Percentiles rank a stretch among this genome's conserved stretches.
Evolutionary conservation across 441 rosid genomes (phyloP).

Genomic region (Dalechampia spathulata): DNA sequence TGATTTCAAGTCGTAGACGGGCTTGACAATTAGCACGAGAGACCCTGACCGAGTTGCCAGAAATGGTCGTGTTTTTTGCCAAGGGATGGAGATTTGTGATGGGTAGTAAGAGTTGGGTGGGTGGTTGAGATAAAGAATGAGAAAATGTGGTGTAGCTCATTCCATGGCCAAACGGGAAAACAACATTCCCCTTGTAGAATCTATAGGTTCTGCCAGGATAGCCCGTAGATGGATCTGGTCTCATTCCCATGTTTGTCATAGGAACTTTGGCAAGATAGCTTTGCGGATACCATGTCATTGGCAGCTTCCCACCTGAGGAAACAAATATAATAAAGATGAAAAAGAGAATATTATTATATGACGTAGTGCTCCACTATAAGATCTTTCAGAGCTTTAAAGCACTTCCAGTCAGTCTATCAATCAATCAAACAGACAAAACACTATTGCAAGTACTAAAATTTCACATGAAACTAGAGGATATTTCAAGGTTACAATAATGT

Average conservation of each 20-base stretch:
- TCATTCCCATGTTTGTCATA: constrained; percentile 87
- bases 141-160: constrained; percentile 52
- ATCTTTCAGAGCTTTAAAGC: too few relatives aligned
- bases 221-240: constrained; percentile 27
- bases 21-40: constrained; percentile 56
- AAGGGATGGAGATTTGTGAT: constrained; percentile 22
- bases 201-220: constrained; percentile 92
- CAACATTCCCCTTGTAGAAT: constrained; percentile 85
- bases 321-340: too few relatives aligned
- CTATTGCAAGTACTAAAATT: too few relatives aligned
- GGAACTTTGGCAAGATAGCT: constrained; percentile 54
- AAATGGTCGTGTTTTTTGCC: constrained; percentile 15
- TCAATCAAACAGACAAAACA: too few relatives aligned
- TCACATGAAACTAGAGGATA: too few relatives aligned
- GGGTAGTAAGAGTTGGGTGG: constrained; percentile 32
- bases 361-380: too few relatives aligned
- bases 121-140: constrained; percentile 33
- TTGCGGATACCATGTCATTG: constrained; percentile 97
- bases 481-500: too few relatives aligned
- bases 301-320: constrained; percentile 63
- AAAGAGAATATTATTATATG: too few relatives aligned
- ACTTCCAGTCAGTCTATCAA: too few relatives aligned
- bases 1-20: constrained; percentile 33
- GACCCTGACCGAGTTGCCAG: constrained; percentile 33
- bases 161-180: constrained; percentile 77